phyloP scores from a whole-genome alignment of 2,329 filamentous ascomycete genomes.

The Metarhizium anisopliae region DNA sequence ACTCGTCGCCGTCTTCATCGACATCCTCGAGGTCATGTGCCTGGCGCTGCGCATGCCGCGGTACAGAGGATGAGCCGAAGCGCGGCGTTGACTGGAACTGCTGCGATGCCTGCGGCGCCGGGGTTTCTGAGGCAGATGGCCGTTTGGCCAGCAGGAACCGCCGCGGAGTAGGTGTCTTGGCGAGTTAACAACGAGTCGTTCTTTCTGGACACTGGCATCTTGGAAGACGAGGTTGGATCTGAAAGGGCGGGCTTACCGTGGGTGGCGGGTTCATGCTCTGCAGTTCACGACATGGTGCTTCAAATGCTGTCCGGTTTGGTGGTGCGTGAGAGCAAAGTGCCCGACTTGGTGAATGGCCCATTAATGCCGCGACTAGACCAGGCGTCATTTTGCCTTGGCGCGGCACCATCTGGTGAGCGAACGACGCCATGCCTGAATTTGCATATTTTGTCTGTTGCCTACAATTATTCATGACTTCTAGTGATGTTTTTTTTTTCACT shows the following conservation, averaged over 20 bases:
- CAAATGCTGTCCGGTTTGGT: not conserved
- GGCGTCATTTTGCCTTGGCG: not conserved
- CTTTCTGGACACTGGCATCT: not conserved
- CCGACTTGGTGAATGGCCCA: not conserved
- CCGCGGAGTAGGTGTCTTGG: constrained; percentile 29
- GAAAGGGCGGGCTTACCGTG: not conserved
- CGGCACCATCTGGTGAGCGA: too few relatives aligned
- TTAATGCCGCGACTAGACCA: not conserved
- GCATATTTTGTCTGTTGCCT: too few relatives aligned
- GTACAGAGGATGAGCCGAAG: constrained; percentile 26
- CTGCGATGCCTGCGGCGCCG: constrained; percentile 17
- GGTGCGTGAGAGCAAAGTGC: too few relatives aligned
- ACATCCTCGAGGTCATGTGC: constrained; percentile 24
- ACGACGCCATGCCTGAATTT: too few relatives aligned
- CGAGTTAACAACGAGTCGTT: not conserved
- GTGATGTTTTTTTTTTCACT: too few relatives aligned
- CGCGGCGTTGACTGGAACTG: constrained; percentile 29
- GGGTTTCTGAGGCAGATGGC: constrained; percentile 23
- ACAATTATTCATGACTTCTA: too few relatives aligned
- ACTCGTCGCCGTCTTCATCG: constrained; percentile 15
- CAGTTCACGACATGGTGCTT: not conserved
- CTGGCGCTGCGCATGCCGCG: constrained; percentile 18
- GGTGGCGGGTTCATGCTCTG: not conserved
- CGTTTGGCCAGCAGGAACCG: constrained; percentile 28
- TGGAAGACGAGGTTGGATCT: not conserved